Percentiles rank a stretch among this genome's conserved stretches.
Evolutionary conservation across 176 grass and related monocot species (phyloP).

Genomic region (Cymbopogon citratus): DNA sequence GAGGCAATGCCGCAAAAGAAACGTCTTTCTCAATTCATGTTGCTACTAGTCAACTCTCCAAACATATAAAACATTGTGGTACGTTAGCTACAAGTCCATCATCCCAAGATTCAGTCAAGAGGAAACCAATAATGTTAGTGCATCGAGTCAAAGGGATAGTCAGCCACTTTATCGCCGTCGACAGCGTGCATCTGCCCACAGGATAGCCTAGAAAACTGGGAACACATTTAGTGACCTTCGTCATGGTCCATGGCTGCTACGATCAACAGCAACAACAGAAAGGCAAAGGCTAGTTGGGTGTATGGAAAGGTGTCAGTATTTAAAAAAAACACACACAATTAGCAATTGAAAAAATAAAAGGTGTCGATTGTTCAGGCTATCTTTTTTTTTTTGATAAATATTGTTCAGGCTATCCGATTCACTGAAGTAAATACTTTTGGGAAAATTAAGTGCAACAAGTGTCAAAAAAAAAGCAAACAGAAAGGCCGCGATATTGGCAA

Average conservation of each 20-base stretch:
- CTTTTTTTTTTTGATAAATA: too few species aligned
- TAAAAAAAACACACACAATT: neutral
- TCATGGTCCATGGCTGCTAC: neutral
- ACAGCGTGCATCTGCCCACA: neutral
- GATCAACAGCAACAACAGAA: neutral
- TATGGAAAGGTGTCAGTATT: too few species aligned
- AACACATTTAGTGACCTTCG: neutral
- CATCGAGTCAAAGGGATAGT: slow-evolving; percentile 6
- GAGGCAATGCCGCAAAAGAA: neutral
- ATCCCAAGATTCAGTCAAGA: neutral
- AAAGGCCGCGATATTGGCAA: neutral
- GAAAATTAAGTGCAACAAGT: neutral
- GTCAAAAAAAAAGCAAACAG: neutral
- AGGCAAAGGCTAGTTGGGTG: neutral
- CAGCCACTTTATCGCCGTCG: neutral
- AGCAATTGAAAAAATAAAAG: neutral
- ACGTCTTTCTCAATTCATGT: neutral
- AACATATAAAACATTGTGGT: neutral
- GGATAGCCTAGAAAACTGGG: slow-evolving; percentile 1
- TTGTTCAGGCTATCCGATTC: neutral
- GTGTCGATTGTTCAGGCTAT: neutral
- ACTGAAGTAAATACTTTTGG: neutral
- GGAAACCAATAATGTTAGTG: neutral
- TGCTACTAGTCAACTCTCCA: neutral
- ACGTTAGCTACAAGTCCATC: neutral